These are phyloP conservation scores for Phytophthora pistaciae DNA, from an alignment of 352 stramenopile species.

Conservation along the genomic window DNA sequence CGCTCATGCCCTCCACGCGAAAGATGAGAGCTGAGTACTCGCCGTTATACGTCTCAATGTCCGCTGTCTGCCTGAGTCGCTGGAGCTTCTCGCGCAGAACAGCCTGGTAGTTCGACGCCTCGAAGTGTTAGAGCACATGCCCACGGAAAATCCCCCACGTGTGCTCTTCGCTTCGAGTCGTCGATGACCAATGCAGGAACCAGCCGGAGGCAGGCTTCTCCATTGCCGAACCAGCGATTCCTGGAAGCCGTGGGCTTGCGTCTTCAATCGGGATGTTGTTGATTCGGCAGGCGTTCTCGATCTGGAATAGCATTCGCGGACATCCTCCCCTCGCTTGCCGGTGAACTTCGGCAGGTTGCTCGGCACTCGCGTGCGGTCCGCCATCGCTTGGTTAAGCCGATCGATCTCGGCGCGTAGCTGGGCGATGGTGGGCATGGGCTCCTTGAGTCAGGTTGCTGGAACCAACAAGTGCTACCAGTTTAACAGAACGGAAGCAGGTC, in stretches of 20 bases:
- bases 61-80: too few relatives aligned
- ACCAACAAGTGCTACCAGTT: slow-evolving; percentile 27
- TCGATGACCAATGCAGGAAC: slow-evolving; percentile 14
- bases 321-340: slow-evolving; percentile 12
- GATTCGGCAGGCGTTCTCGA: neutral
- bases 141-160: slow-evolving; percentile 15
- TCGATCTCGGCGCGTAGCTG: slow-evolving; percentile 16
- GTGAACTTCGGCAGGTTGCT: slow-evolving; percentile 18
- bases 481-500: neutral
- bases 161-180: slow-evolving; percentile 5
- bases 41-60: too few relatives aligned
- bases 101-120: neutral
- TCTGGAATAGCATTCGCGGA: slow-evolving; percentile 13
- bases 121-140: slow-evolving; percentile 10
- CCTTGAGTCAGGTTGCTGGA: neutral
- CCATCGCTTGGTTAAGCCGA: slow-evolving; percentile 17
- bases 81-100: too few relatives aligned
- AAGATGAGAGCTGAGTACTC: neutral
- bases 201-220: slow-evolving; percentile 3
- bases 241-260: too few relatives aligned
- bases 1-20: slow-evolving; percentile 8
- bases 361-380: slow-evolving; percentile 2
- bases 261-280: too few relatives aligned
- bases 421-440: slow-evolving; percentile 14
- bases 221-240: too few relatives aligned